Evolutionary conservation across 768 basidiomycete species (phyloP).

Genomic region (Collybiopsis luxurians): DNA sequence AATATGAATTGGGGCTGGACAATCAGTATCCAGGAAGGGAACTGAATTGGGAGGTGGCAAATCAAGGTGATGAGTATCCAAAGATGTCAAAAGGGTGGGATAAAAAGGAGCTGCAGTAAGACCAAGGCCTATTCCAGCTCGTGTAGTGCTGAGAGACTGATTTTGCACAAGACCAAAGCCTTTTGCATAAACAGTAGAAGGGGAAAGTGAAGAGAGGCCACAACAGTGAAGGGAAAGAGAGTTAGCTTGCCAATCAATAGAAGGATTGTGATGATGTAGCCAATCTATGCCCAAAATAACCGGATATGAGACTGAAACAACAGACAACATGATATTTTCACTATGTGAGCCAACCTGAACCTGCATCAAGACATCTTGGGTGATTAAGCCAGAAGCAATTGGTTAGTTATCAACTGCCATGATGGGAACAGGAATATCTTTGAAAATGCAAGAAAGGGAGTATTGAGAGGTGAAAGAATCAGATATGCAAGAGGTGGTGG

Average conservation of each 20-base stretch:
- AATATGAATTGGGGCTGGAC: too few species aligned
- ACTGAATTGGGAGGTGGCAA: background rate
- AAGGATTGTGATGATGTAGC: constrained; percentile 22
- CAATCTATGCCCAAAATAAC: constrained; percentile 25
- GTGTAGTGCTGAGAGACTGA: constrained; percentile 5
- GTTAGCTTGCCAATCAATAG: constrained; percentile 20
- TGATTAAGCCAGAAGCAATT: constrained; percentile 28
- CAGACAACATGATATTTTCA: constrained; percentile 17
- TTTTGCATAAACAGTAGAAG: constrained; percentile 10
- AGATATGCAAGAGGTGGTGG: background rate
- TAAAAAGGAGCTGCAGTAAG: constrained; percentile 9
- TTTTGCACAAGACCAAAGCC: constrained; percentile 16
- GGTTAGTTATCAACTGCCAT: constrained; percentile 26
- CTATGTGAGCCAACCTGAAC: constrained; percentile 20
- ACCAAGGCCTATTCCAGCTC: constrained; percentile 19
- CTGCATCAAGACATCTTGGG: constrained; percentile 24
- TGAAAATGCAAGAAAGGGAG: constrained; percentile 17
- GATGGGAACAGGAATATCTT: constrained; percentile 22
- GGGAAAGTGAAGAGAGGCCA: constrained; percentile 7
- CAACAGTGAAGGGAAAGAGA: constrained; percentile 22
- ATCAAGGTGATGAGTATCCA: constrained; percentile 1
- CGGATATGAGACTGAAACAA: constrained; percentile 25
- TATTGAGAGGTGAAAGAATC: background rate
- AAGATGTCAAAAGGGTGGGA: background rate
- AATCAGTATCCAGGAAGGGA: too few species aligned